Evolutionary conservation across 805 yeast genomes (phyloP).

Genomic region (Wickerhamiella hasegawae): DNA sequence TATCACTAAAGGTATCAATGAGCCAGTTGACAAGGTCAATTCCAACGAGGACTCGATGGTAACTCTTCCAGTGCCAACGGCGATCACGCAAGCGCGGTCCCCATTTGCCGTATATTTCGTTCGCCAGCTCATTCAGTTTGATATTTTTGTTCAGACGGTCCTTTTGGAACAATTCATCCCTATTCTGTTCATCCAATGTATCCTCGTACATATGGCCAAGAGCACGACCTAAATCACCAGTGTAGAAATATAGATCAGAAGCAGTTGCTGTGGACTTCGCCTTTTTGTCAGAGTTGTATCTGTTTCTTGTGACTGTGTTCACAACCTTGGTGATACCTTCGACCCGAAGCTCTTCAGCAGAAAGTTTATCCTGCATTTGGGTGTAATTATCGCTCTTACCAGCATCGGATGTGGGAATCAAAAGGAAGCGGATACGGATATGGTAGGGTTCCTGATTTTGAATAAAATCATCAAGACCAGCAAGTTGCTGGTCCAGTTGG

Average conservation of each 20-base stretch:
- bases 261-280: not conserved
- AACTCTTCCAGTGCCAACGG: conserved; percentile 79
- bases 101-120: conserved; percentile 43
- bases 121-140: conserved; percentile 37
- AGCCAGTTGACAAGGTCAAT: conserved; percentile 79
- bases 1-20: conserved; percentile 59
- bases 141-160: conserved; percentile 21
- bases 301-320: conserved; percentile 8
- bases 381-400: not conserved
- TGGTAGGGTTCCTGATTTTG: conserved; percentile 31
- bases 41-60: conserved; percentile 67
- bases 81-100: conserved; percentile 62
- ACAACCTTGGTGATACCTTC: conserved; percentile 46
- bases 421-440: conserved; percentile 66
- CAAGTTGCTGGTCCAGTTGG: conserved; percentile 74
- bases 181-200: not conserved
- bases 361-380: conserved; percentile 35
- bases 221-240: conserved; percentile 64
- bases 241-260: conserved; percentile 43
- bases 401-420: conserved; percentile 40
- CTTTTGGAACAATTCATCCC: conserved; percentile 4
- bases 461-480: conserved; percentile 71
- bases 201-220: conserved; percentile 37
- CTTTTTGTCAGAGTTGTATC: conserved; percentile 7
- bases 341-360: conserved; percentile 76